Evolutionary conservation across 352 stramenopile genomes (phyloP), one percentile per base, ranked within the genome.

Genomic region (Hyaloperonospora brassicae): DNA sequence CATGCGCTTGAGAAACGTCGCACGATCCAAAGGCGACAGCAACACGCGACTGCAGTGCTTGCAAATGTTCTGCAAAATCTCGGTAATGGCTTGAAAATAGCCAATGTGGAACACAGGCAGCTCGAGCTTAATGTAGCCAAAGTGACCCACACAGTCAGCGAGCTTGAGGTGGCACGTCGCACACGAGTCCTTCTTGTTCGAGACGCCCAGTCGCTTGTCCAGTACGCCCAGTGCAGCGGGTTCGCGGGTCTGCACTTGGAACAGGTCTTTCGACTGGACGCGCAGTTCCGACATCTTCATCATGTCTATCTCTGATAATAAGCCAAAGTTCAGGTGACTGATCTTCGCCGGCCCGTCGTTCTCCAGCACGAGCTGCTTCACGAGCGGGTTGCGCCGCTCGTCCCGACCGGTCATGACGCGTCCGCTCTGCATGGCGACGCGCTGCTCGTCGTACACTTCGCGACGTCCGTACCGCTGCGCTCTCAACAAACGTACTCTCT

Each of bases 61-160:
- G 62, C 97, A 99, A 47, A 99, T 98, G 64, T 95, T 98, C 68
- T 99, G 97, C 31, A 99, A 70, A 14, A 99, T 88, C 49, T 96
- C 88, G 11, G 98, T 87, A 46, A 96, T 98, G 59, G 97, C 93
- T 58, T 99, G 98, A 65, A 99, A 97, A 70, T 98, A 99, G 5
- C 97, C 97, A 71, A 99, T 99, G 76, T 99, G 97, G 70, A 99
- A 99, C 52, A 98, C 96, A 0, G 97, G 97, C 31, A 99, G 84
- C 60, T 95, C 90, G 31, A 98, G 71, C 50, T 96, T 86, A 66
- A 99, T 98, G 79, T 98, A 98, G 17, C 97, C 97, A 79, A 98
- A 99, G 68, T 99, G 96, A 13, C 97, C 97, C 5, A 98, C 93
- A 66, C 96, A 99, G 66, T 99, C 96, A 10, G 88, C 75, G 25